Evolutionary conservation across 179 eudicot genomes (phyloP).

Genomic region (Nepenthes alata): DNA sequence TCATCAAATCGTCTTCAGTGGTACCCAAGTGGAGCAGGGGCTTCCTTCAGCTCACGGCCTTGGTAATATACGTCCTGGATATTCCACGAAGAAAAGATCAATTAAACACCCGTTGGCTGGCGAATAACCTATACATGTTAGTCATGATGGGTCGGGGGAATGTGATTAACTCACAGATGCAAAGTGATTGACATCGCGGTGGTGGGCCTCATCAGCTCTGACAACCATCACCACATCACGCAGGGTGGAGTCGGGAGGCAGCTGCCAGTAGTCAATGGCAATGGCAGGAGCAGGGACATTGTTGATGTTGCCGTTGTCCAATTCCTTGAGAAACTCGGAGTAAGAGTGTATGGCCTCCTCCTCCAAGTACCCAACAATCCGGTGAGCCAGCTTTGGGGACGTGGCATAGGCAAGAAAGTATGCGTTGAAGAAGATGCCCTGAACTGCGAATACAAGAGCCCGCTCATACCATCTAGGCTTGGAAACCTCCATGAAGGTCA

Average conservation of each 20-base stretch:
- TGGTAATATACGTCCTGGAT: slow-evolving; percentile 51
- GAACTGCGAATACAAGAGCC: slow-evolving; percentile 45
- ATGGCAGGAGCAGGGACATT: slow-evolving; percentile 61
- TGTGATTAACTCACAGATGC: slow-evolving; percentile 31
- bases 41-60: slow-evolving; percentile 54
- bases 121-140: not conserved
- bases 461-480: slow-evolving; percentile 55
- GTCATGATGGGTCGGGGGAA: not conserved
- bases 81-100: slow-evolving; percentile 1
- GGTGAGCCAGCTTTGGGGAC: slow-evolving; percentile 55
- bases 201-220: slow-evolving; percentile 67
- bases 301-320: slow-evolving; percentile 42
- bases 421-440: slow-evolving; percentile 60
- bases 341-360: slow-evolving; percentile 64
- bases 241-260: slow-evolving; percentile 37
- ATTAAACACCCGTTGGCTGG: not conserved
- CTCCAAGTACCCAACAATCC: slow-evolving; percentile 48
- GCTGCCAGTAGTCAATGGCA: slow-evolving; percentile 54
- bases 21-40: slow-evolving; percentile 59
- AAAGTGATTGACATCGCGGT: slow-evolving; percentile 60
- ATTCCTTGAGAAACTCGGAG: slow-evolving; percentile 50
- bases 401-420: slow-evolving; percentile 39
- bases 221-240: slow-evolving; percentile 51
- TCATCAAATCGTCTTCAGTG: slow-evolving; percentile 17
- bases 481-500: slow-evolving; percentile 62